Base-by-base conservation (phyloP, 1,139 yeast species). In the Nakaseomyces nivariensis region DNA sequence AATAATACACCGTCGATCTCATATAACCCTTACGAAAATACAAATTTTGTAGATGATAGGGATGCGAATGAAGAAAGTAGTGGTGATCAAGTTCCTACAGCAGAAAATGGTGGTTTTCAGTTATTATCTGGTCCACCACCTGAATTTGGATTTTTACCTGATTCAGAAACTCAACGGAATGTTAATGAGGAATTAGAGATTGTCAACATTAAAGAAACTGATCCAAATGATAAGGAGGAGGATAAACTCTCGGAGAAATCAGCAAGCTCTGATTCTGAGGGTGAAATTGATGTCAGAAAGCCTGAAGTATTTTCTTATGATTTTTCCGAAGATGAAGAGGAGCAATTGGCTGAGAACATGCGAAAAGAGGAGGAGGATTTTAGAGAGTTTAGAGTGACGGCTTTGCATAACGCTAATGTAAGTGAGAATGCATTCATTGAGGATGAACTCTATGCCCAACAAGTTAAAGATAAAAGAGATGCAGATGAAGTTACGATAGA, bases 401-500 rank as follows among this genome's bases (percentile, higher is more conserved):
- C 82, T 41, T 40, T 56, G 17, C 31, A 31, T 9, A 44, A 45
- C 17, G 22, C 37, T 5, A 31, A 31, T 17, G 36, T 56, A 26
- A 51, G 36, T 49, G 59, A 42, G 45, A 56, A 55, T 1, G 58
- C 65, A 2, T 63, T 65, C 49, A 37, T 63, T 46, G 68, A 65
- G 47, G 68, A 65, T 52, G 66, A 62, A 31, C 67, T 88, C 29
- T 64, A 65, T 40, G 64, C 65, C 25, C 79, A 83, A 60, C 75
- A 81, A 44, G 77, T 73, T 38, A 82, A 79, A 56, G 89, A 86
- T 36, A 77, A 81, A 53, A 73, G 97, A 55, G 97, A 92, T 65
- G 79, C 97, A 0, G 98, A 92, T 59, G 95, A 86, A 59, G 97
- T 92, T 0, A 85, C 96, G 0, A 79, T 79, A 17, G 78, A 78